Evolutionary conservation across 169 alveolate species (phyloP), one percentile per base, ranked within the genome.

Genomic region (Eimeria maxima): DNA sequence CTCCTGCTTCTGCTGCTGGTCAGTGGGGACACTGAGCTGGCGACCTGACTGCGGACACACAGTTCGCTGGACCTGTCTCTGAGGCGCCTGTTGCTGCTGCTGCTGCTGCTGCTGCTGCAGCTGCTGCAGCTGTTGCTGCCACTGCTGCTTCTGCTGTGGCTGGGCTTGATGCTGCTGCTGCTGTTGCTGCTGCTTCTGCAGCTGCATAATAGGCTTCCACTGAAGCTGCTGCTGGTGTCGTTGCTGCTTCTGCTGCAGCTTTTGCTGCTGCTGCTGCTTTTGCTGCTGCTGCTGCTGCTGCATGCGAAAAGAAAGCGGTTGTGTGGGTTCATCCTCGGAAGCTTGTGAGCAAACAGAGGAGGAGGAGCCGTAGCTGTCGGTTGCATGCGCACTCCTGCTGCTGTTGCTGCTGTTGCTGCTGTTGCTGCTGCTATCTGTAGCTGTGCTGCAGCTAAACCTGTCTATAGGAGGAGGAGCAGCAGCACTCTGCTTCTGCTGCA

Each of bases 381-480:
- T n/a, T n/a, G 89, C 18, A 13, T 45, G 67, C 69, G 57, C 67
- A 29, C 89, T 80, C 69, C 65, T 42, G 89, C 89, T 80, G 89
- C 89, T 18, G 74, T 13, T 63, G 74, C 38, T 63, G 67, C 24
- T 16, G 24, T 5, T 57, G 67, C 67, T 57, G n/a, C 3, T 57
- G 67, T 24, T 57, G 74, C 11, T 18, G 74, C 74, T 24, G 74
- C 74, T 80, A 29, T 80, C 89, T 80, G 89, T n/a, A 44, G 29
- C 74, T 13, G 42, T 24, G 74, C 74, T 63, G 74, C 74, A 24
- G 38, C 42, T 63, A 38, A 16, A 7, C 24, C 42, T 24, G 74
- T 63, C 74, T 24, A 24, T 24, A 63, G 42, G 4, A 57, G 67
- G 5, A 57, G 89, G 42, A n/a, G 89, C 69, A 16, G 67, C 69